Evolutionary conservation across 2,329 filamentous ascomycete genomes (phyloP), one percentile per base, ranked within the genome.

Genomic region (Scleromitrula shiraiana): DNA sequence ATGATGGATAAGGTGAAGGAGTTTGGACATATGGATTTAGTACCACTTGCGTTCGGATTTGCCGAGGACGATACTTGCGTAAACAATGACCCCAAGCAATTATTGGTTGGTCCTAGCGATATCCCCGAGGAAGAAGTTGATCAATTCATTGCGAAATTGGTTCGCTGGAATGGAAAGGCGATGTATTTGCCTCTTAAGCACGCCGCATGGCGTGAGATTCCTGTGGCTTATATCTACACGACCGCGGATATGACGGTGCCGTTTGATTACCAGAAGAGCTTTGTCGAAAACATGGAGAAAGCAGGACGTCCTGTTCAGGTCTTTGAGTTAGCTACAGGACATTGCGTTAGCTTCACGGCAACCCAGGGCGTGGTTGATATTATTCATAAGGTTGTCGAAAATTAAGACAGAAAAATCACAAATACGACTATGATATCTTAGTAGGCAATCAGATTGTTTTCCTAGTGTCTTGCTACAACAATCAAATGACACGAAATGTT

Each of bases 1-100:
- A 53, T 53, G 51, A 38, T 49, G 19, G 47, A 44, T n/a, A 50
- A 46, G 26, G 48, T 53, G n/a, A 48, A 50, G 12, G 44, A 53
- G 35, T 36, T 48, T 7, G 44, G 40, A 10, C 41, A 53, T 35
- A 39, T 30, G 27, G 35, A 44, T 7, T 32, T 53, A 7, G n/a
- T 53, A 9, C 48, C 51, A 3, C 8, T 53, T 5, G 43, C 39
- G 3, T 49, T 53, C 32, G 20, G 46, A 22, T 50, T 50, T 20
- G 51, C 32, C 12, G 48, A 48, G 4, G 51, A 53, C n/a, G 20
- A 33, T 14, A 45, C 48, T 1, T 37, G 22, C 40, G 1, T 48
- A 5, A 40, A 20, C 20, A 23, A 24, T 10, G 48, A 53, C 22
- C 48, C 48, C 3, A 50, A 50, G 20, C 37, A 22, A 27, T 19